Percentiles rank a stretch among this genome's conserved stretches.
Evolutionary conservation across 345 rosid genomes (phyloP).

Genomic region (Turritis glabra): DNA sequence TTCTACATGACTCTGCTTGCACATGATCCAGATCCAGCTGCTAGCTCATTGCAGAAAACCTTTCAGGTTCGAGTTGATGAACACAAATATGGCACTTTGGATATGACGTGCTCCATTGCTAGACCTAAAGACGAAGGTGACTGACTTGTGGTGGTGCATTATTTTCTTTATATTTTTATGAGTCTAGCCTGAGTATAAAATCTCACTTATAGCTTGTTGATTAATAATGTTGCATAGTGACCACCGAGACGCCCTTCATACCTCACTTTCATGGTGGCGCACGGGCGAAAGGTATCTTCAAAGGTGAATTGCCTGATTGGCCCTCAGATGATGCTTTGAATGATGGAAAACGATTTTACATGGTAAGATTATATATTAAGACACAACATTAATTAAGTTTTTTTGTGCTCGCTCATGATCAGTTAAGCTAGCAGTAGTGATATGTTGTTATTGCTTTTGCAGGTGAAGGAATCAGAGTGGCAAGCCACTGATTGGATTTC

Average conservation of each 20-base stretch:
- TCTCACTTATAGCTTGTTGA: not conserved
- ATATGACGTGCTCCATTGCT: too few species aligned
- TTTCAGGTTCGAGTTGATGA: slow-evolving; percentile 14
- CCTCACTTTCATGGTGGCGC: not conserved
- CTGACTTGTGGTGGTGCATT: too few species aligned
- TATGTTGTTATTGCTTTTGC: not conserved
- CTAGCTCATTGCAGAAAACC: too few species aligned
- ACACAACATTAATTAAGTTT: not conserved
- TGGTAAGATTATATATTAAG: not conserved
- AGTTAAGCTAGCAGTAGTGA: not conserved
- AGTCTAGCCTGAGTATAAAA: not conserved
- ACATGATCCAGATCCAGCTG: not conserved
- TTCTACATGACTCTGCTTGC: not conserved
- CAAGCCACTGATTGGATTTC: not conserved
- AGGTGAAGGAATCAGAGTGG: slow-evolving; percentile 18
- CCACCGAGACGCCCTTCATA: not conserved
- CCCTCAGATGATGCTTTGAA: not conserved
- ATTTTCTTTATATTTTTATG: too few species aligned
- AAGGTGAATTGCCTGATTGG: slow-evolving; percentile 12
- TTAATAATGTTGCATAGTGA: not conserved
- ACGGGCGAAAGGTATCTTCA: not conserved
- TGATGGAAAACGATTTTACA: not conserved
- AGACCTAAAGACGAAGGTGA: too few species aligned
- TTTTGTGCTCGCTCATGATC: not conserved
- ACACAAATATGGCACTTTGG: not conserved